A percentile compares a stretch with the other conserved stretches of the same genome.
Evolutionary conservation across 768 basidiomycete species (phyloP).

Genomic region (Boletus sp.): DNA sequence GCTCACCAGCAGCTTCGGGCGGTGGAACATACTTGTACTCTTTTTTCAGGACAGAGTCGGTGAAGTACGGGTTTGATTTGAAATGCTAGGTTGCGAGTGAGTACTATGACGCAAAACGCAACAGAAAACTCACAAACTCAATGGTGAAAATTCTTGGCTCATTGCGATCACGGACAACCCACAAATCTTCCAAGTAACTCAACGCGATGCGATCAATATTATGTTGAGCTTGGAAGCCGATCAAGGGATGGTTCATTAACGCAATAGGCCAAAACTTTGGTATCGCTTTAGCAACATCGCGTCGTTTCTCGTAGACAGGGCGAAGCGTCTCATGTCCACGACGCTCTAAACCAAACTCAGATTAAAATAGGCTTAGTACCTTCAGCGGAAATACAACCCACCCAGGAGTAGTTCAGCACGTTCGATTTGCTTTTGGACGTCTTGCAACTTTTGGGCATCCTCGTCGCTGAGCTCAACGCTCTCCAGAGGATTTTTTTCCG

Average conservation of each 20-base stretch:
- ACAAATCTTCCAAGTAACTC: conserved; percentile 81
- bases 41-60: conserved; percentile 73
- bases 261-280: conserved; percentile 86
- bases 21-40: conserved; percentile 72
- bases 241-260: conserved; percentile 66
- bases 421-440: conserved; percentile 65
- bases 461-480: conserved; percentile 69
- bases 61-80: conserved; percentile 85
- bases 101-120: neutral
- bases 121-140: conserved; percentile 71
- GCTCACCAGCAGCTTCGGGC: conserved; percentile 50
- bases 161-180: conserved; percentile 68
- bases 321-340: conserved; percentile 54
- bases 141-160: conserved; percentile 83
- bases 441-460: conserved; percentile 66
- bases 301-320: conserved; percentile 70
- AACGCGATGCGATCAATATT: conserved; percentile 77
- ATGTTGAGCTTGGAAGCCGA: conserved; percentile 69
- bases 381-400: conserved; percentile 35
- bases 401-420: conserved; percentile 73
- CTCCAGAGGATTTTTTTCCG: conserved; percentile 66
- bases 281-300: conserved; percentile 62
- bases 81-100: conserved; percentile 53
- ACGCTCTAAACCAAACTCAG: conserved; percentile 48
- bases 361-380: conserved; percentile 5